Conservation (phyloP, 768 basidiomycete genomes). For the Tricholoma furcatifolium region DNA sequence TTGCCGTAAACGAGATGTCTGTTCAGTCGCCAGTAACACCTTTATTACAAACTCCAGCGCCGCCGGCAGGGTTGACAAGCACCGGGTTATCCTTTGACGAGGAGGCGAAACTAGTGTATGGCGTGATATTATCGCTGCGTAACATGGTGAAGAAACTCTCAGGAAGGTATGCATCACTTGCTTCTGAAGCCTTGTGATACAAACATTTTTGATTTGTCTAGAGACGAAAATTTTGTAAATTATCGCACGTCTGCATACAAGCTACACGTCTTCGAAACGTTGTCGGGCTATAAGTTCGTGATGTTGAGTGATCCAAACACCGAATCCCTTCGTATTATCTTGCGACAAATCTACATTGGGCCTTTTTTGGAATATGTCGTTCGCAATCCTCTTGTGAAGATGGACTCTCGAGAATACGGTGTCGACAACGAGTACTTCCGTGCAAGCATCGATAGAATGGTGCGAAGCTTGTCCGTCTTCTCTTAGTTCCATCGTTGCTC, state of each 20-base stretch:
- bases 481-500: slow-evolving; percentile 20
- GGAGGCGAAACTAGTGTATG: slow-evolving; percentile 96
- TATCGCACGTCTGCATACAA: slow-evolving; percentile 93
- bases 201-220: slow-evolving; percentile 30
- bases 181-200: not conserved
- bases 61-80: slow-evolving; percentile 34
- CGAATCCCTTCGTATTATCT: slow-evolving; percentile 77
- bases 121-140: slow-evolving; percentile 85
- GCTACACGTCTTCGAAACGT: slow-evolving; percentile 88
- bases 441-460: slow-evolving; percentile 70
- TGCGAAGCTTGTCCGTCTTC: slow-evolving; percentile 57
- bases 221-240: slow-evolving; percentile 88
- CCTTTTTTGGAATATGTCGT: slow-evolving; percentile 95
- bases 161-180: slow-evolving; percentile 53
- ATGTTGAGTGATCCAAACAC: slow-evolving; percentile 87
- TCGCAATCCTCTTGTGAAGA: slow-evolving; percentile 81
- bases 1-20: slow-evolving; percentile 52
- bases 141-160: slow-evolving; percentile 97
- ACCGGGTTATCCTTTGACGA: slow-evolving; percentile 89
- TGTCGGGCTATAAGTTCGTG: slow-evolving; percentile 92
- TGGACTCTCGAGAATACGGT: slow-evolving; percentile 82
- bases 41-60: slow-evolving; percentile 32
- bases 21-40: slow-evolving; percentile 34
- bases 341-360: slow-evolving; percentile 90
- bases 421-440: slow-evolving; percentile 94